phyloP scores from a whole-genome alignment of 2,329 filamentous ascomycete species.

The Byssoonygena ceratinophila region DNA sequence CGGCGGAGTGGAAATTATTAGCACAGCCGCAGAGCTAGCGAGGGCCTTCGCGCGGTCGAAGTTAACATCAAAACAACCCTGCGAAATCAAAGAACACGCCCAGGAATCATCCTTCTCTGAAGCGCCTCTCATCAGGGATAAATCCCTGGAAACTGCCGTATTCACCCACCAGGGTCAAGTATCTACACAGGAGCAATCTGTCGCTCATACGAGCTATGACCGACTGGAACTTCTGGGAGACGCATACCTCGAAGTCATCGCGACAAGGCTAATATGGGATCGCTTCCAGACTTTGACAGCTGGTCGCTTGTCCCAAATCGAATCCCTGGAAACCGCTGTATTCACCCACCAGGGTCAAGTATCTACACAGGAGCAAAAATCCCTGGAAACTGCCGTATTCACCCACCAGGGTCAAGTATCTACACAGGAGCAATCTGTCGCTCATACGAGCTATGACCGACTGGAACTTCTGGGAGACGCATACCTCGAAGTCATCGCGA shows the following conservation, averaged over 20 bases:
- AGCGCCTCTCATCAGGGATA: slow-evolving; percentile 52
- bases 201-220: slow-evolving; percentile 55
- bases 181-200: slow-evolving; percentile 11
- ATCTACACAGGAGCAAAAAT: slow-evolving; percentile 21
- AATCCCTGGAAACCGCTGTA: slow-evolving; percentile 49
- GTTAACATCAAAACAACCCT: neutral
- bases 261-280: slow-evolving; percentile 63
- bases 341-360: slow-evolving; percentile 55
- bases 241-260: slow-evolving; percentile 67
- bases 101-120: slow-evolving; percentile 9
- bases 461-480: slow-evolving; percentile 86
- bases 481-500: slow-evolving; percentile 67
- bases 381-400: slow-evolving; percentile 54
- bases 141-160: slow-evolving; percentile 49
- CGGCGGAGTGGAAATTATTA: slow-evolving; percentile 17
- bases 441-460: slow-evolving; percentile 72
- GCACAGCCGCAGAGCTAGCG: slow-evolving; percentile 19
- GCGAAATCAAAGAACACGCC: neutral
- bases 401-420: slow-evolving; percentile 49
- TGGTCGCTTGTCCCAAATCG: slow-evolving; percentile 61
- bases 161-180: slow-evolving; percentile 55
- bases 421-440: too few species aligned
- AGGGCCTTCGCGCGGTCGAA: slow-evolving; percentile 16
- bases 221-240: slow-evolving; percentile 82
- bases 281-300: slow-evolving; percentile 56